A percentile compares a stretch with the other conserved stretches of the same genome.
These are phyloP conservation scores for Solanum tacnaense DNA, from an alignment of 257 asterid genomes.

Conservation along the genomic window DNA sequence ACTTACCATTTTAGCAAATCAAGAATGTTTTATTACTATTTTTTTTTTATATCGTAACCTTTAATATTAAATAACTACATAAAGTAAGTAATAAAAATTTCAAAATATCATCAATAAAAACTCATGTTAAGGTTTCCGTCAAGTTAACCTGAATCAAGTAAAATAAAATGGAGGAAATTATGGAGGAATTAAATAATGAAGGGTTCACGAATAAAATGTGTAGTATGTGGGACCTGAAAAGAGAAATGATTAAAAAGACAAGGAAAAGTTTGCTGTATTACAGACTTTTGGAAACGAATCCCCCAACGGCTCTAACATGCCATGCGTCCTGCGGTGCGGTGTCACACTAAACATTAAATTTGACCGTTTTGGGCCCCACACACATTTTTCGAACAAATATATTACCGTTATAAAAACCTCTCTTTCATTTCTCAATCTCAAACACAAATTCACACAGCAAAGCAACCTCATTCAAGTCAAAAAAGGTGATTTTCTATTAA, in stretches of 20 bases:
- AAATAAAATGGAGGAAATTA: no score
- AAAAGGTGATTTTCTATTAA: neutral
- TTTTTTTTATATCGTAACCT: neutral
- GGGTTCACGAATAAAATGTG: neutral
- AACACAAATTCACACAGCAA: neutral
- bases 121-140: no score
- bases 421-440: neutral
- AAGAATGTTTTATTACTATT: neutral
- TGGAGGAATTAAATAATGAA: neutral
- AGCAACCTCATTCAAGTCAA: neutral
- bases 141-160: neutral
- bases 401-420: constrained; percentile 20
- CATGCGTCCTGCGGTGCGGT: constrained; percentile 12
- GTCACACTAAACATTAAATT: constrained; percentile 12
- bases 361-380: constrained; percentile 65
- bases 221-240: constrained; percentile 14
- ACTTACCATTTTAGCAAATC: neutral
- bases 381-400: constrained; percentile 9
- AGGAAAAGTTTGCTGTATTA: constrained; percentile 30
- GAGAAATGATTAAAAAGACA: constrained; percentile 24
- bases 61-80: no score
- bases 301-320: constrained; percentile 61
- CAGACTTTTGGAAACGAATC: constrained; percentile 33
- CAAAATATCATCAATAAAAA: no score
- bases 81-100: no score